Evolutionary conservation across 345 rosid species (phyloP), one percentile per base, ranked within the genome.

Genomic region (Moricandia moricandioides): DNA sequence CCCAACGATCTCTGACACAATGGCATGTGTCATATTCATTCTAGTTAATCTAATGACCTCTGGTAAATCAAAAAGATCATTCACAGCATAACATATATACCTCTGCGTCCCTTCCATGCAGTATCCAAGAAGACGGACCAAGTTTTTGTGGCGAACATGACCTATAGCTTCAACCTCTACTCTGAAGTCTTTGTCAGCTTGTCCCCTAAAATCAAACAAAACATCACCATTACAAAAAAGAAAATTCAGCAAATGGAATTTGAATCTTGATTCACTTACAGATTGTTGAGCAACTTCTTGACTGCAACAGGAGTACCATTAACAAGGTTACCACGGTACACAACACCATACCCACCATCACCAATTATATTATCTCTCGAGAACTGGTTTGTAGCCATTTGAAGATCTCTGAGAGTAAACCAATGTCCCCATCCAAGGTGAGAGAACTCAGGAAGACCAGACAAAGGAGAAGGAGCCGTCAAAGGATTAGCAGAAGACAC

Each of bases 121-220:
- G 76, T 93, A 93, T 6, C 98, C 98, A 6, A 93, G 83, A 77
- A 93, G 97, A 34, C 98, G 93, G 52, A 93, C 98, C 70, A 93
- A 83, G 83, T 93, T 89, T 37, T 93, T 93, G 79, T 93, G 98
- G 59, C 97, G 86, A 24, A 93, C 98, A 13, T 93, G 93, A 76
- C 98, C 98, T 78, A 93, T 93, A 67, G 98, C 97, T 82, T 93
- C 98, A 39, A 93, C 97, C 76, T 93, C 98, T 68, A 91, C 97
- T 80, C 93, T 85, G 75, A 93, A 91, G 75, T 91, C 98, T 82
- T 88, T 93, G 70, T 93, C 98, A 69, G 96, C 98, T 88, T 91
- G 98, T 39, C 98, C 98, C 76, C 98, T 93, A 39, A 8, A 59
- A 72, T 35, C 16, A 70, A 69, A 83, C 49, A 47, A 47, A 55